Evolutionary conservation across 2,329 filamentous ascomycete genomes (phyloP), one percentile per base, ranked within the genome.

Genomic region (Colletotrichum viniferum): DNA sequence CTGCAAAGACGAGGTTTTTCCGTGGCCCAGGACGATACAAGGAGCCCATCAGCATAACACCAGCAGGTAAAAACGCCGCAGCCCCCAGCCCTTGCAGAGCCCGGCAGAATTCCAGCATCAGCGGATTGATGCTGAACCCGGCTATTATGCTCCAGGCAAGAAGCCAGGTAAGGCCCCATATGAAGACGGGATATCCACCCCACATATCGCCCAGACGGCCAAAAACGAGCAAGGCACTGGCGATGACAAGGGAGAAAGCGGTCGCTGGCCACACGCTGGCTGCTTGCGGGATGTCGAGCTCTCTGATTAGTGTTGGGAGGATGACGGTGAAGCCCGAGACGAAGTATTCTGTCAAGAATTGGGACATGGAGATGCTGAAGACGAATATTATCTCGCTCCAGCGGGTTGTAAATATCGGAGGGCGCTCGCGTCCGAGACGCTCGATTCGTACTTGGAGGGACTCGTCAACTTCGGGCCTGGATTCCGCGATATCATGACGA

Each of bases 311-410:
- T 24, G 24, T 69, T 12, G 67, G 67, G 13, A 69, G 67, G 0
- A 69, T 26, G 16, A 62, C 26, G 14, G 56, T 62, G 56, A 69
- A 69, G 34, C 67, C 56, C n/a, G 61, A 63, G 3, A 63, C 61
- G 61, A 63, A 38, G 36, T 67, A 67, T 67, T 67, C 38, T 24
- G 43, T 67, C 13, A 67, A 56, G 64, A 67, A 67, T 55, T 67
- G 64, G 64, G 64, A 67, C 64, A 67, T 67, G n/a, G 64, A 55
- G 26, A 67, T 55, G 64, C 64, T 67, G 64, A 36, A 67, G 64
- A 67, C n/a, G 28, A 55, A 56, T n/a, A 67, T 14, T 36, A 56
- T 56, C 43, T 65, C 48, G n/a, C 34, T 67, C 64, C 64, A n/a
- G 64, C 64, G 43, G 18, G 38, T 67, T 67, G 48, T 14, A 4